phyloP scores from a whole-genome alignment of 179 eudicot genomes.

The Camellia oleifera region DNA sequence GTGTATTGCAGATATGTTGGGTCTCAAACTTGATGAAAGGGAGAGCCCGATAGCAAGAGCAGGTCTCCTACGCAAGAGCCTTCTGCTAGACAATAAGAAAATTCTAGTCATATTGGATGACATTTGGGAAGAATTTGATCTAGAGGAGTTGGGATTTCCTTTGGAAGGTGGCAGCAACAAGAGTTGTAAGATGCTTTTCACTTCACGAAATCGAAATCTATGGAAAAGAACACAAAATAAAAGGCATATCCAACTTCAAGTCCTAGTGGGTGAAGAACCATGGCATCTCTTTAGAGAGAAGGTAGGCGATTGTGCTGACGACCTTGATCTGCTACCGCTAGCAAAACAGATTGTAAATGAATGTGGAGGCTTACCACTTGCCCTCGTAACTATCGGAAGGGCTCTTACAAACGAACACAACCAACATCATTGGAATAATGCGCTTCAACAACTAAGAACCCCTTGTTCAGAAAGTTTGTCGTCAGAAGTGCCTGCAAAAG shows the following conservation, averaged over 20 bases:
- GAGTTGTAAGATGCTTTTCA: slow-evolving; percentile 27
- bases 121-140: slow-evolving; percentile 38
- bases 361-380: slow-evolving; percentile 24
- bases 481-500: background rate
- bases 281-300: slow-evolving; percentile 17
- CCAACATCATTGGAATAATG: slow-evolving; percentile 9
- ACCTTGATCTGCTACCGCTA: background rate
- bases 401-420: background rate
- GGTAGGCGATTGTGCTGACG: slow-evolving; percentile 1
- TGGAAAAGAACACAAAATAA: background rate
- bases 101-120: slow-evolving; percentile 45
- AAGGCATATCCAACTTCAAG: background rate
- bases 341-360: slow-evolving; percentile 18
- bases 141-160: slow-evolving; percentile 36
- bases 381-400: slow-evolving; percentile 17
- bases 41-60: slow-evolving; percentile 25
- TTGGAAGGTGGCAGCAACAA: slow-evolving; percentile 10
- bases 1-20: background rate
- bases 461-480: background rate
- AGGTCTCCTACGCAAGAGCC: slow-evolving; percentile 26
- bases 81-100: slow-evolving; percentile 5
- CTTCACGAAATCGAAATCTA: slow-evolving; percentile 28
- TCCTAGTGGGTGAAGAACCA: background rate
- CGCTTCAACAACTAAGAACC: slow-evolving; percentile 8
- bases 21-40: background rate